Evolutionary conservation across 169 alveolate species (phyloP).

Genomic region (Eimeria necatrix): DNA sequence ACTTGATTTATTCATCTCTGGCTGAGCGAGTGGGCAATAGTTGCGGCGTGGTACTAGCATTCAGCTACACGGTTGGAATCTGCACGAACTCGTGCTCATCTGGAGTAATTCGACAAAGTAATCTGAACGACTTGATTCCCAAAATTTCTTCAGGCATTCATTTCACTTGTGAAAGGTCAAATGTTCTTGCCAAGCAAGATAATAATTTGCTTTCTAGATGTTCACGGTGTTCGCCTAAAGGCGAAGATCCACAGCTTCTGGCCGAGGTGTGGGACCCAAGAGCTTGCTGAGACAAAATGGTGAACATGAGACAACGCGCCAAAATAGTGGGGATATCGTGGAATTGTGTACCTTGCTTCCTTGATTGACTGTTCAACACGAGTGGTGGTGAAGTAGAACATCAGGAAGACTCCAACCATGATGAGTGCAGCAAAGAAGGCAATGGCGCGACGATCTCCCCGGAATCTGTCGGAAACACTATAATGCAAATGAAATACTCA

Average conservation of each 20-base stretch:
- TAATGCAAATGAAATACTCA: not conserved
- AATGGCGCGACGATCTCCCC: slow-evolving; percentile 63
- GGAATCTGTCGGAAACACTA: not conserved
- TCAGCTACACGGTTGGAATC: no score
- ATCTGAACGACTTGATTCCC: no score
- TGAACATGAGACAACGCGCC: not conserved
- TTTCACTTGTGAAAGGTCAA: no score
- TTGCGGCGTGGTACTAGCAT: no score
- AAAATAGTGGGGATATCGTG: not conserved
- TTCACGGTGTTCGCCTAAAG: slow-evolving; percentile 38
- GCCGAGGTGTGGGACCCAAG: slow-evolving; percentile 62
- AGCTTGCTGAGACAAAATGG: slow-evolving; percentile 19
- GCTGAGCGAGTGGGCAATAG: no score
- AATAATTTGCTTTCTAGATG: not conserved
- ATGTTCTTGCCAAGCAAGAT: slow-evolving; percentile 12
- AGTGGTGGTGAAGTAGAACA: slow-evolving; percentile 70
- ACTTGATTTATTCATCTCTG: no score
- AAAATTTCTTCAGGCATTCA: no score
- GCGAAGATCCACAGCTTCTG: slow-evolving; percentile 71
- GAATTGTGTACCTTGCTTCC: slow-evolving; percentile 36
- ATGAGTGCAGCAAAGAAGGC: slow-evolving; percentile 60
- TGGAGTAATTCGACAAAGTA: no score
- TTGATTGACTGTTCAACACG: slow-evolving; percentile 59
- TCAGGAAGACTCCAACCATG: slow-evolving; percentile 64
- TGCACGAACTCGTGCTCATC: no score